Conservation (phyloP, 2,329 filamentous ascomycete species). For the Apiospora koreana region DNA sequence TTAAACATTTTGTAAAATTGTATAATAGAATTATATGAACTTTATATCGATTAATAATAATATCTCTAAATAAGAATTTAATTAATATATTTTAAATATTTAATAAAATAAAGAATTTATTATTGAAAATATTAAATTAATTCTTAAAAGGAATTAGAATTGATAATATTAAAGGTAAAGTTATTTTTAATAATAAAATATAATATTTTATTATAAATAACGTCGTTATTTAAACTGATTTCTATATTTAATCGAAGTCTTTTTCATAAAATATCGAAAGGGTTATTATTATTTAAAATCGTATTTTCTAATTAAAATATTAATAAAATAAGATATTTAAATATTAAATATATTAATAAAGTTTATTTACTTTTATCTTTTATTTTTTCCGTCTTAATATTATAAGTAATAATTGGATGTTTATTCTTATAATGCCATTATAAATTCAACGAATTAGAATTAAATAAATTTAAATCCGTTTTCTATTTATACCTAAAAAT, state of each 20-base stretch:
- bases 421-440: background rate
- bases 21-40: background rate
- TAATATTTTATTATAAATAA: background rate
- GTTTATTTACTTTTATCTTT: background rate
- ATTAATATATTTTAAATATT: background rate
- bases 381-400: background rate
- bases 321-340: no score
- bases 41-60: background rate
- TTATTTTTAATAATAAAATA: background rate
- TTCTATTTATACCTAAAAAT: background rate
- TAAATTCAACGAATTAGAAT: background rate
- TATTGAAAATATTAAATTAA: background rate
- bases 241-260: no score
- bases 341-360: no score
- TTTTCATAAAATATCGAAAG: no score
- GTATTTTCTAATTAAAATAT: no score
- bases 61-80: background rate
- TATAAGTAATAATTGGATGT: background rate
- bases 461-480: no score
- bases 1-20: background rate
- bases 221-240: no score
- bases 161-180: background rate
- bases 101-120: background rate
- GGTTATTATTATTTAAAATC: no score
- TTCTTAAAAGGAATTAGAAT: no score